These are phyloP conservation scores for Populus pruinosa DNA, from an alignment of 345 rosid species.

Conservation along the genomic window DNA sequence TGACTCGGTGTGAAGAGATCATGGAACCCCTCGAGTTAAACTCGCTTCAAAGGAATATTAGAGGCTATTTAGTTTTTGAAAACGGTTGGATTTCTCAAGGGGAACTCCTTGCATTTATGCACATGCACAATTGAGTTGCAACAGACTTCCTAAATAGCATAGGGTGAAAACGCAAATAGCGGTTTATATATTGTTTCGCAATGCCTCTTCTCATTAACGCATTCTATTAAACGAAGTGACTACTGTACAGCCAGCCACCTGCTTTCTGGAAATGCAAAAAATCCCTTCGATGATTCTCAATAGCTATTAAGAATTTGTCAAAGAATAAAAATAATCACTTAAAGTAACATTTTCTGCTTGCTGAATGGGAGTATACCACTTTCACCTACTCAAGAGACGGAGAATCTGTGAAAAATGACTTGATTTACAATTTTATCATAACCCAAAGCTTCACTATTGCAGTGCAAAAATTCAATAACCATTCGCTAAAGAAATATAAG, in stretches of 20 bases:
- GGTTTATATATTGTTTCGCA: background rate
- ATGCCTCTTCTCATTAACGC: background rate
- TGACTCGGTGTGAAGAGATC: background rate
- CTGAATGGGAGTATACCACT: background rate
- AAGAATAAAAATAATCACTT: background rate
- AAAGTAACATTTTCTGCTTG: background rate
- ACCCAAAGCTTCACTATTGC: background rate
- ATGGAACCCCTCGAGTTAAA: background rate
- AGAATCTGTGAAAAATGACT: background rate
- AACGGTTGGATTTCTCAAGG: background rate
- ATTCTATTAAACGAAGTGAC: background rate
- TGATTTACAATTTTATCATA: conserved; percentile 16
- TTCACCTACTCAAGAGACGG: background rate
- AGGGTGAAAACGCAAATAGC: background rate
- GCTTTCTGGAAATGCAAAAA: background rate
- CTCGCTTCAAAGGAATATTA: background rate
- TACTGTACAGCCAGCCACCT: background rate
- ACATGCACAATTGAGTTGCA: background rate
- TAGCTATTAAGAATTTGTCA: background rate
- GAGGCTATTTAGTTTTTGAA: background rate
- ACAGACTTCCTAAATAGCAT: background rate
- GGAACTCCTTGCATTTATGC: background rate
- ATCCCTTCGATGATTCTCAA: background rate
- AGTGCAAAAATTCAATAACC: conserved; percentile 10
- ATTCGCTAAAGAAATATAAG: conserved; percentile 15